Conservation (phyloP, 176 grass and related monocot species). For the Oryza meridionalis region DNA sequence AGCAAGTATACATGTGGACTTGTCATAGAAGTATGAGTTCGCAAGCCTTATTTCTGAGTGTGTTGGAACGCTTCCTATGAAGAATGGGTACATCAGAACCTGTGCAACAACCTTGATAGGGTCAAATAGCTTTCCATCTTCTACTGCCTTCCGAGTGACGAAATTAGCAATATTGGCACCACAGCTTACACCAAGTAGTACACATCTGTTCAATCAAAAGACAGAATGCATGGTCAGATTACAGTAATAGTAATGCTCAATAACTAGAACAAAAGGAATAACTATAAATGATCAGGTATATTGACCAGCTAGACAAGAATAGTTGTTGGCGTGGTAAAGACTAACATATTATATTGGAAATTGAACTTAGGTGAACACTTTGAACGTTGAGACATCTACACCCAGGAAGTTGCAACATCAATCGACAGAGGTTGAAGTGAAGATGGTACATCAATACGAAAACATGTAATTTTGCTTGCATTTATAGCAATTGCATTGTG, state of each 20-base stretch:
- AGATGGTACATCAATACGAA: conserved; percentile 29
- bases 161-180: conserved; percentile 89
- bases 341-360: neutral
- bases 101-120: conserved; percentile 89
- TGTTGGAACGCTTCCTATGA: conserved; percentile 79
- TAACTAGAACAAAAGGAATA: neutral
- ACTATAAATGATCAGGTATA: neutral
- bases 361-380: neutral
- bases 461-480: neutral
- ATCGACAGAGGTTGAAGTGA: conserved; percentile 6
- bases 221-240: conserved; percentile 1
- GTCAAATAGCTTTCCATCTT: conserved; percentile 64
- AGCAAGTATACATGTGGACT: conserved; percentile 79
- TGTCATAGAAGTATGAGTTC: conserved; percentile 94
- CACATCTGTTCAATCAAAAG: conserved; percentile 66
- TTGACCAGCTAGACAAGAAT: neutral
- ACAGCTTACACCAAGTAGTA: conserved; percentile 85
- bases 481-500: neutral
- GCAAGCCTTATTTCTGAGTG: conserved; percentile 90
- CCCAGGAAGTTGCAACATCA: conserved; percentile 19
- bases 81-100: conserved; percentile 98
- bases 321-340: neutral
- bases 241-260: neutral
- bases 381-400: neutral
- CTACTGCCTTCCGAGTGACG: conserved; percentile 71